Base-by-base conservation (phyloP, 2,329 filamentous ascomycete genomes). In the Rachicladosporium sp. region DNA sequence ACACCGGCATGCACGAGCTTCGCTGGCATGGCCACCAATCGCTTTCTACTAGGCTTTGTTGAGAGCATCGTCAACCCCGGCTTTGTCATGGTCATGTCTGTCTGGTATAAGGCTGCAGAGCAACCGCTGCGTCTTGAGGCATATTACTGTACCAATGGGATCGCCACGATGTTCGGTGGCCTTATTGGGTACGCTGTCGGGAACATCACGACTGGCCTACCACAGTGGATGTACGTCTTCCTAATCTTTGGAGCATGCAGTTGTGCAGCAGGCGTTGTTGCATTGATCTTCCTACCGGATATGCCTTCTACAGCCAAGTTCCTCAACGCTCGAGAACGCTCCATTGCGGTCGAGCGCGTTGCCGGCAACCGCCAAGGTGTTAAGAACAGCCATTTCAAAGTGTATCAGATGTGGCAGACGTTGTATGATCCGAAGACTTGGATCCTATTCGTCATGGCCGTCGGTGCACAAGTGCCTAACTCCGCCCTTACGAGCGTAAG, bases 121-220 rank as follows among this genome's bases (percentile, higher is more conserved):
- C 69, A 72, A 47, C 67, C 68, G 0, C 54, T 75, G 4, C 66
- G 73, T 0, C 61, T 74, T 5, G 71, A 70, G 36, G 59, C 67
- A 1, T 78, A 71, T 55, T 76, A 75, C 48, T 41, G 39, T 32
- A 37, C 39, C 31, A 76, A 77, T 46, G 74, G 74, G 2, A 62
- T 78, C 9, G 74, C 72, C 2, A 74, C 71, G 9, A 75, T 76
- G 68, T 73, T 78, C 40, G 74, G 74, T n/a, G 72, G 67, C 1
- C 54, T 76, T 1, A 65, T 76, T 7, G 71, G 70, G 1, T 77
- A 76, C 45, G 74, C 70, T 4, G 65, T 78, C 7, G 75, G 74
- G 1, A 71, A 78, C 49, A 78, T 78, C 47, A 66, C 58, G 0
- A 61, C 65, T 4, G 68, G 66, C 0, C 59, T 74, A 3, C 58